Conservation (phyloP, 176 grass and related monocot species). For the barley (Hordeum vulgare) region DNA sequence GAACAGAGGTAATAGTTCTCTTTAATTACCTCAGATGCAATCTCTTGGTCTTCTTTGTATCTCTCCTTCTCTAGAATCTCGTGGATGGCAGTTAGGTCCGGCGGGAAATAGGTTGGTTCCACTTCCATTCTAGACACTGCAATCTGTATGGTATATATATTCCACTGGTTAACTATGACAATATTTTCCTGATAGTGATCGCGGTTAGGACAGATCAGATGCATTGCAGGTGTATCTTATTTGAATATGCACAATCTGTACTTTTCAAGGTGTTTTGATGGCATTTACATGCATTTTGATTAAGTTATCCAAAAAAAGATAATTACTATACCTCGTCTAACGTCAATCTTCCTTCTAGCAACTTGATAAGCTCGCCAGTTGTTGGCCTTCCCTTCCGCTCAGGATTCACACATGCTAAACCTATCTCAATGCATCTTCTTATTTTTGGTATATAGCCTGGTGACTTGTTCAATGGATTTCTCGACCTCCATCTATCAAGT, state of each 20-base stretch:
- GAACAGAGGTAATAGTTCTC: no score
- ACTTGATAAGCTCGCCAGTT: not conserved
- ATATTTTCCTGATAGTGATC: not conserved
- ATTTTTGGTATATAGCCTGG: not conserved
- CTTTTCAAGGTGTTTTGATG: not conserved
- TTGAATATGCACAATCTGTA: no score
- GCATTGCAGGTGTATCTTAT: no score
- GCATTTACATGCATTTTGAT: not conserved
- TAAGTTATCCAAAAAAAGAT: not conserved
- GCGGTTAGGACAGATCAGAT: not conserved
- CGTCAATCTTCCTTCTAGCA: not conserved
- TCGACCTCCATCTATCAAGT: not conserved
- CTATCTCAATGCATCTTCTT: not conserved
- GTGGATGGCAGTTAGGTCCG: conserved; percentile 63
- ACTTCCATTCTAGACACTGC: conserved; percentile 34
- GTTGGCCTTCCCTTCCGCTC: not conserved
- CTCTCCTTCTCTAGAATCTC: conserved; percentile 50
- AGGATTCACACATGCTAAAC: not conserved
- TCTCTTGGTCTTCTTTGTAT: conserved; percentile 73
- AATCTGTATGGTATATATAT: not conserved
- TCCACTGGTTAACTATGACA: not conserved
- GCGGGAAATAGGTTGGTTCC: conserved; percentile 63
- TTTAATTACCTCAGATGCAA: conserved; percentile 47
- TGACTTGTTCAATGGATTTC: not conserved
- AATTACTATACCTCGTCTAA: not conserved